phyloP scores from a whole-genome alignment of 108 stramenopile species.

The Skeletonema costatum region DNA sequence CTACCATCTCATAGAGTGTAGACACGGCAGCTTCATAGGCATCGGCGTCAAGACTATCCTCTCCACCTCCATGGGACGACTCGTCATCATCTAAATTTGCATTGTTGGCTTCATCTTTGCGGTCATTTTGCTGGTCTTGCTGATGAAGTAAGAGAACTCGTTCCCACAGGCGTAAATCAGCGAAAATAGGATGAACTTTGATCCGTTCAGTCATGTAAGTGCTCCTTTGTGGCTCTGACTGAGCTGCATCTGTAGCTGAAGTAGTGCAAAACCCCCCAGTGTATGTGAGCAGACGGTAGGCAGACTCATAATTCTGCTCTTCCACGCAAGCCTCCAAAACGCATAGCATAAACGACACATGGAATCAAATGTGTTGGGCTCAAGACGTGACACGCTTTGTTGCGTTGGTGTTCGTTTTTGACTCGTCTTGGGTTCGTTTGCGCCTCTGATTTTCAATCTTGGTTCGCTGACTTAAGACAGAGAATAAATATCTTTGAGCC shows the following conservation, averaged over 20 bases:
- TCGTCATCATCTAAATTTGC: slow-evolving; percentile 25
- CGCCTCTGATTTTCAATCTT: slow-evolving; percentile 62
- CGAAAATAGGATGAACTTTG: slow-evolving; percentile 79
- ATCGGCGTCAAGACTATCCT: slow-evolving; percentile 54
- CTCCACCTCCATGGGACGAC: slow-evolving; percentile 17
- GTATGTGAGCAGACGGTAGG: slow-evolving; percentile 70
- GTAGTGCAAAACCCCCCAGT: slow-evolving; percentile 79
- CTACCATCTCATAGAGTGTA: slow-evolving; percentile 90
- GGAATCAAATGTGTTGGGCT: slow-evolving; percentile 69
- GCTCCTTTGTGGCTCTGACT: slow-evolving; percentile 38
- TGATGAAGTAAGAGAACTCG: slow-evolving; percentile 68
- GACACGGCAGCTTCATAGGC: slow-evolving; percentile 84
- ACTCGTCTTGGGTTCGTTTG: slow-evolving; percentile 37
- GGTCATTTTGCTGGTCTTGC: slow-evolving; percentile 50
- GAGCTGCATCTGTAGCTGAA: slow-evolving; percentile 6
- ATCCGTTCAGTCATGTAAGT: slow-evolving; percentile 79
- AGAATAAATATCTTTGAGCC: slow-evolving; percentile 76
- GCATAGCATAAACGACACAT: slow-evolving; percentile 73
- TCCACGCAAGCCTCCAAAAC: slow-evolving; percentile 85
- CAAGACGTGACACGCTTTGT: slow-evolving; percentile 62
- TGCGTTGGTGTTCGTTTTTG: slow-evolving; percentile 32
- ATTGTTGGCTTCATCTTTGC: slow-evolving; percentile 43
- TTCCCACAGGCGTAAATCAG: slow-evolving; percentile 82
- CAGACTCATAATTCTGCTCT: slow-evolving; percentile 75
- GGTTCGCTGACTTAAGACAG: slow-evolving; percentile 70